Conservation (phyloP, 2,329 filamentous ascomycete genomes). For the Aspergillus tanneri region DNA sequence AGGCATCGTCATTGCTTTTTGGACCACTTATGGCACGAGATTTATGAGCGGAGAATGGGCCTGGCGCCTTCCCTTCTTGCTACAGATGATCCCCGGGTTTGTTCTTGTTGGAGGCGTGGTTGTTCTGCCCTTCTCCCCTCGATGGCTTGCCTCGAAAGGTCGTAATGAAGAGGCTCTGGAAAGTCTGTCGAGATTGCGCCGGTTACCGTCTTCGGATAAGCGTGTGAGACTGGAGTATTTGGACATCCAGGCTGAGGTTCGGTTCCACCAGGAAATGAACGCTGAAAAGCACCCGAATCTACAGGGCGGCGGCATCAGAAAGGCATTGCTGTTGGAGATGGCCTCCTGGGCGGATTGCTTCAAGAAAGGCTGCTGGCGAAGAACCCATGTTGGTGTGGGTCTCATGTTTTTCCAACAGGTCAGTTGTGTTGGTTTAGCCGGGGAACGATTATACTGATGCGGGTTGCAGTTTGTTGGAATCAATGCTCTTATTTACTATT, state of each 20-base stretch:
- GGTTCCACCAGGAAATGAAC: conserved; percentile 51
- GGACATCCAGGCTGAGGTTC: conserved; percentile 54
- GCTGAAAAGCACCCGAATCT: conserved; percentile 41
- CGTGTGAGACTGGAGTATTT: conserved; percentile 53
- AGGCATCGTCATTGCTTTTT: conserved; percentile 45
- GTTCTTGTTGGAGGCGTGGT: conserved; percentile 39
- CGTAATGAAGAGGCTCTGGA: conserved; percentile 51
- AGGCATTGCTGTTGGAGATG: conserved; percentile 49
- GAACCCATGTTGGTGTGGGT: conserved; percentile 52
- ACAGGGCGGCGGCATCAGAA: conserved; percentile 32
- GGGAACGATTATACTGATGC: not conserved
- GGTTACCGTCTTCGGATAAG: conserved; percentile 49
- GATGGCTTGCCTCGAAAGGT: conserved; percentile 52
- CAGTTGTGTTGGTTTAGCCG: not conserved
- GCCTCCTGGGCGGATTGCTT: conserved; percentile 54
- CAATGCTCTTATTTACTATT: conserved; percentile 61
- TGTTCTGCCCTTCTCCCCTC: conserved; percentile 56
- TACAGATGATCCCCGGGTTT: conserved; percentile 47
- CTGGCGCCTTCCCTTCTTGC: conserved; percentile 49
- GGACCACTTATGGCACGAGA: conserved; percentile 45
- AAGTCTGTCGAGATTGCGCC: conserved; percentile 51
- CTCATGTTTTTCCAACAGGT: conserved; percentile 60
- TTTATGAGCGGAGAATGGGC: conserved; percentile 49
- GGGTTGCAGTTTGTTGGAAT: conserved; percentile 48
- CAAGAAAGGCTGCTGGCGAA: conserved; percentile 49